phyloP scores from a whole-genome alignment of 148 eudicot genomes.

The Dianthus caryophyllus region DNA sequence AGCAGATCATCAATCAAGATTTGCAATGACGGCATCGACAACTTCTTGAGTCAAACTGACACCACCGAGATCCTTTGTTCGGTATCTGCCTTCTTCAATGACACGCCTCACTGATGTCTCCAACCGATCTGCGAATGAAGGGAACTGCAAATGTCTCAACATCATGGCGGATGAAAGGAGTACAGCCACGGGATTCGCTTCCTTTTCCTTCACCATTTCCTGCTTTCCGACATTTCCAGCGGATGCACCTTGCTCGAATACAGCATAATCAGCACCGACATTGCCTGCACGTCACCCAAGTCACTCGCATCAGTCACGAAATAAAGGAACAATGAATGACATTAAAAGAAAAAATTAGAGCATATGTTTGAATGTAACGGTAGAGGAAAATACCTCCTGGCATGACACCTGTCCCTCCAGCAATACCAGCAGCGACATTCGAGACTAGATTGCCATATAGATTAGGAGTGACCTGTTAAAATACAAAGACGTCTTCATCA shows the following conservation, averaged over 20 bases:
- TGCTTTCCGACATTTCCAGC: constrained; percentile 84
- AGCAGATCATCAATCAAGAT: constrained; percentile 38
- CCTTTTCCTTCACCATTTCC: constrained; percentile 47
- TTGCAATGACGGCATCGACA: constrained; percentile 68
- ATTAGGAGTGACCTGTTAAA: constrained; percentile 75
- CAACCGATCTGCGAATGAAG: constrained; percentile 67
- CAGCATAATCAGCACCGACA: constrained; percentile 71
- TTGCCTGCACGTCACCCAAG: constrained; percentile 43
- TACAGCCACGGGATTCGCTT: constrained; percentile 77
- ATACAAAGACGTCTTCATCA: constrained; percentile 18
- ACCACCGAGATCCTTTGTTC: constrained; percentile 78
- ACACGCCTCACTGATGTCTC: constrained; percentile 62
- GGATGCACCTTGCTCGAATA: constrained; percentile 92
- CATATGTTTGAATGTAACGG: neutral
- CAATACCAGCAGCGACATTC: constrained; percentile 88
- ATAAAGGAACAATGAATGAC: neutral
- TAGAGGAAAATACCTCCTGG: constrained; percentile 55
- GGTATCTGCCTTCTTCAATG: constrained; percentile 46
- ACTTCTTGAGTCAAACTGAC: constrained; percentile 63
- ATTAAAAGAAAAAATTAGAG: neutral
- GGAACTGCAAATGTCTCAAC: constrained; percentile 79
- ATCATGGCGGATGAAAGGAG: constrained; percentile 82
- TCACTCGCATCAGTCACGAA: neutral
- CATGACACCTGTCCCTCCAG: constrained; percentile 87
- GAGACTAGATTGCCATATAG: constrained; percentile 80